phyloP scores from a whole-genome alignment of 805 yeast genomes.

The Candida tibetensis region DNA sequence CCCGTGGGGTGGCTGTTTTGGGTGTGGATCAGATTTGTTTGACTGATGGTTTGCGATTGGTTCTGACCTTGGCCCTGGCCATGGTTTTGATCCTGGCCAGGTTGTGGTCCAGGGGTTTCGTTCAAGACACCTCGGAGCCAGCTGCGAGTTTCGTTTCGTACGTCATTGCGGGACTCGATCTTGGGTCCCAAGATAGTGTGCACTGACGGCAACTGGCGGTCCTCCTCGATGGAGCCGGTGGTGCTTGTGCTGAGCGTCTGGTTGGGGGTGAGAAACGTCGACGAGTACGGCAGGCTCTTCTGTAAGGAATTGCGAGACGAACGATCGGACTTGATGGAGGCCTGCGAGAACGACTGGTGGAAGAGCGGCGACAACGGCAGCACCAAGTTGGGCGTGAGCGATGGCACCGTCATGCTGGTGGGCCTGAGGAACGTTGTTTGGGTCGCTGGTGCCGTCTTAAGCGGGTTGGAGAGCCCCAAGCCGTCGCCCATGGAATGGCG shows the following conservation, averaged over 20 bases:
- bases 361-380: constrained; percentile 41
- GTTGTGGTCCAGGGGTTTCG: too few species aligned
- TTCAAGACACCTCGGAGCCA: constrained; percentile 32
- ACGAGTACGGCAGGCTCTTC: background rate
- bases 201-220: constrained; percentile 8
- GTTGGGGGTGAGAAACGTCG: constrained; percentile 3
- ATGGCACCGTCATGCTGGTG: constrained; percentile 7
- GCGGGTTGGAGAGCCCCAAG: background rate
- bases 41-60: too few species aligned
- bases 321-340: constrained; percentile 3
- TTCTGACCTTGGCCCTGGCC: too few species aligned
- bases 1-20: too few species aligned
- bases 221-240: constrained; percentile 2
- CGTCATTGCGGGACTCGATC: background rate
- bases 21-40: too few species aligned
- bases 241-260: background rate
- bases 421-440: constrained; percentile 12
- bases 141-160: constrained; percentile 13
- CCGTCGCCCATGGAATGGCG: constrained; percentile 2
- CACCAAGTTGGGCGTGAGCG: constrained; percentile 29
- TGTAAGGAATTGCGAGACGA: background rate
- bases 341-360: constrained; percentile 34
- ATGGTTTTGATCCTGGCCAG: too few species aligned
- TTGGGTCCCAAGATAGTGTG: constrained; percentile 5
- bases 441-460: constrained; percentile 15